Base-by-base conservation (phyloP, 2,329 filamentous ascomycete species). In the Xylaria sp. region DNA sequence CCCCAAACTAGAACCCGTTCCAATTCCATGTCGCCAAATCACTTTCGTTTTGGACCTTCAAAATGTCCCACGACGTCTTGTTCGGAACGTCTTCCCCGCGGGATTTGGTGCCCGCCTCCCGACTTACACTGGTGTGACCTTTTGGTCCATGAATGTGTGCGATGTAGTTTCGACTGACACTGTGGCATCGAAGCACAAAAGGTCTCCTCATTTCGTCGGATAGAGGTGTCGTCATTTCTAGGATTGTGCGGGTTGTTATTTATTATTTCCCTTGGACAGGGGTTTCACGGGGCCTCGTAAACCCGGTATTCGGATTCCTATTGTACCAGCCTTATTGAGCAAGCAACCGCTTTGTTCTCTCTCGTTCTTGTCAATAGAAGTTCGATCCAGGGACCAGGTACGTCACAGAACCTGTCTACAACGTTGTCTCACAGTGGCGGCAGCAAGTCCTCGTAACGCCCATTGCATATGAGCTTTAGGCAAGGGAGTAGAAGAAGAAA, bases 311-410 rank as follows among this genome's bases (percentile, higher is more conserved):
- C 55, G 47, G 56, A 59, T 52, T 47, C 39, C 49, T 42, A 13
- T 48, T 10, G 37, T 49, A 44, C 37, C 39, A 63, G 55, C 58
- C 62, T 52, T 57, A 57, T 51, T 48, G 54, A 51, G 62, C 62
- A 60, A 53, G 56, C 44, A 60, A 46, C 60, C 62, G 54, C 54
- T 57, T 42, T 37, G 23, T 23, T n/a, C 54, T 58, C 30, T 19
- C 11, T 47, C 11, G 37, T 13, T 10, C 54, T 58, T 54, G 19
- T 52, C 34, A 54, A 53, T 59, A 55, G 5, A 30, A 30, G 55
- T 65, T 57, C 53, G 55, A 55, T 4, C 47, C 60, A 58, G 62
- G 55, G 62, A 56, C 53, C 48, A 16, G 53, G 60, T 57, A 30
- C 23, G 23, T 58, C 44, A 59, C 51, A 62, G 11, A 57, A 59